phyloP scores from a whole-genome alignment of 2,329 filamentous ascomycete genomes.

The Apiospora rasikravindrae region DNA sequence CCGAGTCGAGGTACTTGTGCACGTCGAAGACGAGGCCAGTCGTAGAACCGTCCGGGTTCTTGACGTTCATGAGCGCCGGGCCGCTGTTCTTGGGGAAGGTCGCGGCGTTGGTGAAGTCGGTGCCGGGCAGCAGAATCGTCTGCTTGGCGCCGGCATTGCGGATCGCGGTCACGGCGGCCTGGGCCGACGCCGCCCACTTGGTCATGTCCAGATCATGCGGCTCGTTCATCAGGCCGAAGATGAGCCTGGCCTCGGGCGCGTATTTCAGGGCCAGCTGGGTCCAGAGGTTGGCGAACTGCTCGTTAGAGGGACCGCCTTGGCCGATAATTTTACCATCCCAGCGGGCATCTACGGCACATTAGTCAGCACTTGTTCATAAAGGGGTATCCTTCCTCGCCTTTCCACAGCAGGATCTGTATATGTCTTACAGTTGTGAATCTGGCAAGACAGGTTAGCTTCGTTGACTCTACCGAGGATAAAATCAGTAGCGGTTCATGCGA shows the following conservation, averaged over 20 bases:
- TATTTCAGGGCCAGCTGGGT: conserved; percentile 63
- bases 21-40: conserved; percentile 64
- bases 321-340: conserved; percentile 69
- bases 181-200: conserved; percentile 64
- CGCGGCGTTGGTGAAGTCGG: conserved; percentile 58
- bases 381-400: not conserved
- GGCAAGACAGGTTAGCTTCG: not conserved
- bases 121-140: conserved; percentile 69
- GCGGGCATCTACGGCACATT: conserved; percentile 46
- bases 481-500: not conserved
- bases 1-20: conserved; percentile 65
- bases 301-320: conserved; percentile 67
- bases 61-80: conserved; percentile 56
- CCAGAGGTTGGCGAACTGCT: conserved; percentile 65
- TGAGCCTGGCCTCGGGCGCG: conserved; percentile 54
- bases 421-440: conserved; percentile 52
- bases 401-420: not conserved
- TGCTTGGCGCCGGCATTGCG: conserved; percentile 65
- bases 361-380: conserved; percentile 18
- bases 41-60: conserved; percentile 62
- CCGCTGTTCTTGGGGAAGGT: conserved; percentile 55
- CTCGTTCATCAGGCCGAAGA: conserved; percentile 74
- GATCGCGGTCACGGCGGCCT: conserved; percentile 69
- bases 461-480: not conserved
- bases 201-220: conserved; percentile 61